Conservation (phyloP, 257 asterid genomes). For the Misopates orontium region DNA sequence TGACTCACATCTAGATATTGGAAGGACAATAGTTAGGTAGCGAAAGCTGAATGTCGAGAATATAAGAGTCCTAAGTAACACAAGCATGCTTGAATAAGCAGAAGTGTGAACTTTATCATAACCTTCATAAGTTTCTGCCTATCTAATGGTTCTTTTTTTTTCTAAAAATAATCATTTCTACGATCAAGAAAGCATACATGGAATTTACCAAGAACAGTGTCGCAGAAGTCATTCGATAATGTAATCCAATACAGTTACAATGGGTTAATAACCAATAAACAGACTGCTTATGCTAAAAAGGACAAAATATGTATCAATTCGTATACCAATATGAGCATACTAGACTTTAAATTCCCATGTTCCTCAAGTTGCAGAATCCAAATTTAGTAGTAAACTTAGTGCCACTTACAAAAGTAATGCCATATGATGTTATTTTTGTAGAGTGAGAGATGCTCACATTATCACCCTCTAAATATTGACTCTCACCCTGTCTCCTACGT, state of each 20-base stretch:
- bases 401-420: background rate
- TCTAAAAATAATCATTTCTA: no score
- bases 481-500: no score
- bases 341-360: background rate
- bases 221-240: background rate
- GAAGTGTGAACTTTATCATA: background rate
- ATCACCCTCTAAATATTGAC: no score
- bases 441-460: no score
- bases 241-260: background rate
- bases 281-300: no score
- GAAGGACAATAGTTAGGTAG: background rate
- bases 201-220: background rate
- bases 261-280: background rate
- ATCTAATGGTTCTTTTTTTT: no score
- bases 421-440: no score
- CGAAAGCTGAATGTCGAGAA: background rate
- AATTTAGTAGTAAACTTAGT: background rate
- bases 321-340: background rate
- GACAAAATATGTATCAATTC: background rate
- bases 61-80: background rate
- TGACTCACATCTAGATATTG: background rate
- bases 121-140: slow-evolving; percentile 15
- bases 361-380: background rate
- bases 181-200: no score
- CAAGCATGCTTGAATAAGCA: background rate